Evolutionary conservation across 1,284 basidiomycete genomes (phyloP).

Genomic region (Leccinum laetum): DNA sequence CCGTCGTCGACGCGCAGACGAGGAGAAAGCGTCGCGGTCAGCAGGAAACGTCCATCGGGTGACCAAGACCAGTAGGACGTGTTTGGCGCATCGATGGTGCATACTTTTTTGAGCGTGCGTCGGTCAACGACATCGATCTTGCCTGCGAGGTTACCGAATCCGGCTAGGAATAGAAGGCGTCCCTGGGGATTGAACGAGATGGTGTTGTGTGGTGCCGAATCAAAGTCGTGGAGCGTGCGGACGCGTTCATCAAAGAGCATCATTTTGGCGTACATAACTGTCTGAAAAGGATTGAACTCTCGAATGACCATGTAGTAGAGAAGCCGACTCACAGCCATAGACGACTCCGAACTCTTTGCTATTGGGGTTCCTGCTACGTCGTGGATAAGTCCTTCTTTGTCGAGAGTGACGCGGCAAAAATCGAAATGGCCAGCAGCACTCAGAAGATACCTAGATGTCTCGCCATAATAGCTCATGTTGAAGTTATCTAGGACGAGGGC

Average conservation of each 20-base stretch:
- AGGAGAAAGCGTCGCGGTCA: constrained; percentile 94
- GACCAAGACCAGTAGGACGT: constrained; percentile 96
- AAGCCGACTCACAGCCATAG: constrained; percentile 83
- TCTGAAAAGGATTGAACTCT: constrained; percentile 2
- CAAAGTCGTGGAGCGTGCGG: constrained; percentile 89
- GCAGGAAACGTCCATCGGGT: constrained; percentile 88
- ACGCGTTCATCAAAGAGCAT: constrained; percentile 92
- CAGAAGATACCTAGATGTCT: constrained; percentile 94
- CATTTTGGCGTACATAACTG: constrained; percentile 95
- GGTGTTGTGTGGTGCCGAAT: constrained; percentile 87
- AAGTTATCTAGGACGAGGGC: constrained; percentile 91
- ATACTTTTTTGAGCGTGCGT: constrained; percentile 78
- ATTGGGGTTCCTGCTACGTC: constrained; percentile 97
- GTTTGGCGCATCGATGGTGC: constrained; percentile 91
- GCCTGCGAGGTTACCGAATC: constrained; percentile 96
- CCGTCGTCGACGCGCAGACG: constrained; percentile 97
- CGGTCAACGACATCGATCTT: constrained; percentile 94
- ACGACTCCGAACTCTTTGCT: constrained; percentile 96
- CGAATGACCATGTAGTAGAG: neutral
- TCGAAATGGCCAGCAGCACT: constrained; percentile 97
- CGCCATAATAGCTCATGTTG: constrained; percentile 98
- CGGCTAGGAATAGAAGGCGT: constrained; percentile 82
- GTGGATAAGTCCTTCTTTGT: constrained; percentile 98
- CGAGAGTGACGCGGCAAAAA: constrained; percentile 86
- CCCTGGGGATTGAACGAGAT: constrained; percentile 95